Percentiles rank a stretch among this genome's conserved stretches.
phyloP scores from a whole-genome alignment of 306 rosid genomes.

The Hylodesmum podocarpum region DNA sequence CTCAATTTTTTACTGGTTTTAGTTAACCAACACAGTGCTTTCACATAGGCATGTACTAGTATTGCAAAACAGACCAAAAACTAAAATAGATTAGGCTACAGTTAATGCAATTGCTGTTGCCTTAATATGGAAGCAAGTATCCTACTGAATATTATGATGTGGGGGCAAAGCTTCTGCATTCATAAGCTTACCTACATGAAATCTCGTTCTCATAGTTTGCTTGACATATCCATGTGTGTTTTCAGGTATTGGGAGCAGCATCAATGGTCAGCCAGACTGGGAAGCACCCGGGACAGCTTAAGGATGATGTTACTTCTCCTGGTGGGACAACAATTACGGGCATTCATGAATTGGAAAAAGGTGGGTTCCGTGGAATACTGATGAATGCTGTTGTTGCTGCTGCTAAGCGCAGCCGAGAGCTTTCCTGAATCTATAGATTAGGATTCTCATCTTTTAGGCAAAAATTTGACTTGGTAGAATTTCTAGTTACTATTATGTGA shows the following conservation, averaged over 20 bases:
- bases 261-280: conserved; percentile 61
- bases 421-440: conserved; percentile 37
- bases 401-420: conserved; percentile 73
- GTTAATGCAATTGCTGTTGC: neutral
- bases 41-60: neutral
- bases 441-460: neutral
- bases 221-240: neutral
- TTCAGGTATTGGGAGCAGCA: conserved; percentile 90
- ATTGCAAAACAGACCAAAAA: neutral
- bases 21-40: neutral
- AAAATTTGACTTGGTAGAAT: neutral
- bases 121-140: conserved; percentile 13
- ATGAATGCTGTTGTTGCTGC: conserved; percentile 92
- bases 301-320: conserved; percentile 85
- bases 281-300: conserved; percentile 88
- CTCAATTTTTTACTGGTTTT: neutral
- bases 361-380: conserved; percentile 85
- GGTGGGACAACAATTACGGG: conserved; percentile 93
- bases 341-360: conserved; percentile 85
- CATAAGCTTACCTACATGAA: neutral
- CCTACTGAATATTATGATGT: neutral
- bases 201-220: neutral
- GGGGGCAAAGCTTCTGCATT: neutral
- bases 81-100: neutral
- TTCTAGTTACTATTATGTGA: neutral